Evolutionary conservation across 306 rosid species (phyloP), one percentile per base, ranked within the genome.

Genomic region (Lathyrus sativus): DNA sequence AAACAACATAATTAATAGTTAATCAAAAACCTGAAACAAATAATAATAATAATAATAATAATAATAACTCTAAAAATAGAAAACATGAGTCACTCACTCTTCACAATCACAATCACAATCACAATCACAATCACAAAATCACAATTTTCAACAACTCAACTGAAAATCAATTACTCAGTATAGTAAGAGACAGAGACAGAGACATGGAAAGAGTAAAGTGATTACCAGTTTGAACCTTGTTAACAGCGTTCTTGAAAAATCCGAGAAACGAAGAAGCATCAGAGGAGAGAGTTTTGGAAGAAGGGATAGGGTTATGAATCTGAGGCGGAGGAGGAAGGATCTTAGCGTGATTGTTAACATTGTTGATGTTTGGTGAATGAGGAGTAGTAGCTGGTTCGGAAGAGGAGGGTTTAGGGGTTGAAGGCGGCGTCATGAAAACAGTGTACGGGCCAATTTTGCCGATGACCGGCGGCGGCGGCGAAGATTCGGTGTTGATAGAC

Each of bases 361-460:
- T 49, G 48, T 3, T 42, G 51, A 3, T 63, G 38, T 72, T 86
- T 22, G 99, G 95, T 3, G 96, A 85, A 54, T 17, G 61, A 19
- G 71, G 86, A 37, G 82, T 35, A 7, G 9, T 58, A 22, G 66
- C 60, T 1, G 85, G 43, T 12, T 78, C 70, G 6, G 59, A 22
- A 7, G 81, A 12, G 14, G 84, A 17, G 26, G 96, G 95, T 31
- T 79, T 80, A 1, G 97, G 92, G 0, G 97, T 85, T 31, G 99
- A 73, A 14, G 99, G 97, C 9, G 99, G 99, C 46, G 99, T 95
- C 89, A 88, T 81, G 85, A 95, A 95, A 11, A 95, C 99, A 9
- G 99, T 95, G 89, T 95, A 95, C 26, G 99, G 99, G 0, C 99
- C 99, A 50, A 95, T 91, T 82, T 95, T 95, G 3, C 99, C 95